Evolutionary conservation across 2,329 filamentous ascomycete genomes (phyloP), one percentile per base, ranked within the genome.

Genomic region (Hysterium pulicare): DNA sequence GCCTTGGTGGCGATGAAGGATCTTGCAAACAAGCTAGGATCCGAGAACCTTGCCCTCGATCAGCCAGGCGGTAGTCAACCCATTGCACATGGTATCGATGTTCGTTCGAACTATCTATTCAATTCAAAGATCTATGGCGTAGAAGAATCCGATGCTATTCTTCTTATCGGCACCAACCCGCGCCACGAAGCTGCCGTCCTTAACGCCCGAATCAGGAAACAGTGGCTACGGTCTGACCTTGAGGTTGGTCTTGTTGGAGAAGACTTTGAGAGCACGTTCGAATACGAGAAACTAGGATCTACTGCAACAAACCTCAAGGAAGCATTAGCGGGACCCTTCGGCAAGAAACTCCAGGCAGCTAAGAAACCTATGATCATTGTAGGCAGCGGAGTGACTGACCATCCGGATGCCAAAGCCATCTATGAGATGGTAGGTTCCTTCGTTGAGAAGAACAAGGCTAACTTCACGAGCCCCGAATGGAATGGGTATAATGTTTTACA

Each of bases 401-500:
- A 96, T 69, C 70, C 80, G 21, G 93, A 97, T 62, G 86, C 90
- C 43, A 95, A 94, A 74, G 84, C 88, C 44, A 90, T 94, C 67
- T 97, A 91, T 67, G 91, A 97, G 77, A 83, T 84, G 33, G 81
- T 98, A 44, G 91, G 91, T 54, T 69, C 78, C 49, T 98, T 97
- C 62, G 86, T 95, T 30, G 90, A 96, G 63, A 96, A 95, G 81
- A 85, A 96, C 70, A 83, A 89, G 50, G 76, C 80, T 56, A 95
- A 84, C 74, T 96, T 98, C 77, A 74, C 81, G 61, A 95, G 87
- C 5, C 74, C 82, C 15, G 90, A 95, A 68, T 97, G 94, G 90
- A 93, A 95, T 67, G 93, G 91, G 47, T 98, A 91, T 79, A 98
- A 96, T 67, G 83, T 98, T 47, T 83, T 98, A 40, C 93, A 98